Conservation (phyloP, 768 basidiomycete species). For the Leccinum subtestaceum region DNA sequence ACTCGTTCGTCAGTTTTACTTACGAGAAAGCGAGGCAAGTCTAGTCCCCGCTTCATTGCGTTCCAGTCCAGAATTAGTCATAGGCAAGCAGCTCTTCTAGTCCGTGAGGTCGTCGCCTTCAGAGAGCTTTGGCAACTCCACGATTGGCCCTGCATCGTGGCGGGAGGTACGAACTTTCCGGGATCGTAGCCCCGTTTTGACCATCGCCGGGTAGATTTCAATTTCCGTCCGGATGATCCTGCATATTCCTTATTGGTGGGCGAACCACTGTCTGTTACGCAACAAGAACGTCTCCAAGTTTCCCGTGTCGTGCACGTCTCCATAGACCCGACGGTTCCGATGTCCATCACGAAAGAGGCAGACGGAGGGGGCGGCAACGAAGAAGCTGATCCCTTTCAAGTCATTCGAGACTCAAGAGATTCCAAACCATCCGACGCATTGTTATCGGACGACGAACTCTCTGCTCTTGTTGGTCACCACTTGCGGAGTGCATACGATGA, state of each 20-base stretch:
- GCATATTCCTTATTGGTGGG: conserved; percentile 77
- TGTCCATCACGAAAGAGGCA: conserved; percentile 20
- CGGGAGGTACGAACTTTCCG: conserved; percentile 61
- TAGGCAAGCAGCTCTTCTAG: conserved; percentile 76
- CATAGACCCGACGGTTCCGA: conserved; percentile 57
- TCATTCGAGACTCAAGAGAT: conserved; percentile 71
- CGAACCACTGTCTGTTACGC: conserved; percentile 51
- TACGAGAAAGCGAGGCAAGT: conserved; percentile 82
- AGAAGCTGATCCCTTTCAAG: conserved; percentile 56
- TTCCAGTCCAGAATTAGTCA: not conserved
- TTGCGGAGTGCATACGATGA: conserved; percentile 70
- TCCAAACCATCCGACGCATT: conserved; percentile 66
- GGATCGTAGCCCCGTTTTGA: not conserved
- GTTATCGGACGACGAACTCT: conserved; percentile 56
- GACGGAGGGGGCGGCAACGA: conserved; percentile 41
- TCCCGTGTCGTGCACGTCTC: conserved; percentile 76
- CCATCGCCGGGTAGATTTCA: conserved; percentile 64
- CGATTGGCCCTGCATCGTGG: conserved; percentile 77
- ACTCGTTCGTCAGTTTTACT: conserved; percentile 35
- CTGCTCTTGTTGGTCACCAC: conserved; percentile 36
- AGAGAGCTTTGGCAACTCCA: conserved; percentile 41
- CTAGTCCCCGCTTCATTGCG: too few relatives aligned
- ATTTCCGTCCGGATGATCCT: conserved; percentile 79
- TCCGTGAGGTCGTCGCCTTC: conserved; percentile 61
- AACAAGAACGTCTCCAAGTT: conserved; percentile 47